A percentile compares a stretch with the other conserved stretches of the same genome.
phyloP scores from a whole-genome alignment of 2,329 filamentous ascomycete genomes.

The Fusarium foetens region DNA sequence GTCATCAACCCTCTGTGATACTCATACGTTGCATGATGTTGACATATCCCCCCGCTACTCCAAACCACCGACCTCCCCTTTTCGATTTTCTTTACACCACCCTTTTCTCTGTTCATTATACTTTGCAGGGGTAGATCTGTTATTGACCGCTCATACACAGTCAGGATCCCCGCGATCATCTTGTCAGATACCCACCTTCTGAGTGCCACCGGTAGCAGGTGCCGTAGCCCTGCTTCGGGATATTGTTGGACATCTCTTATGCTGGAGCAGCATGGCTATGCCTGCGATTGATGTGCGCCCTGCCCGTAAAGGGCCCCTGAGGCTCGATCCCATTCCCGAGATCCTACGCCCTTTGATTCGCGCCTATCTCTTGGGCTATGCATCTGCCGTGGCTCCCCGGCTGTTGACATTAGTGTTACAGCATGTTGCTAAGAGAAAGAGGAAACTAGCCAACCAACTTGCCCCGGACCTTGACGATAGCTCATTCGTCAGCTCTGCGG shows the following conservation, averaged over 20 bases:
- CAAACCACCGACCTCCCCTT: slow-evolving; percentile 18
- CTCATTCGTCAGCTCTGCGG: slow-evolving; percentile 48
- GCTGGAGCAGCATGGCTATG: slow-evolving; percentile 24
- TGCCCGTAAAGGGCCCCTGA: slow-evolving; percentile 35
- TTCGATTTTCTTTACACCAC: slow-evolving; percentile 35
- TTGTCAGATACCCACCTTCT: slow-evolving; percentile 30
- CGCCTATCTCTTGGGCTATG: slow-evolving; percentile 70
- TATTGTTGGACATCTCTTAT: slow-evolving; percentile 22
- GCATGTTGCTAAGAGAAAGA: slow-evolving; percentile 55
- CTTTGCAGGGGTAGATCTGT: slow-evolving; percentile 33
- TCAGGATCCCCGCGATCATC: slow-evolving; percentile 36
- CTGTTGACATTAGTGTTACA: slow-evolving; percentile 65
- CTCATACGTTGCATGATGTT: slow-evolving; percentile 34
- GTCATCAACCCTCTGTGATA: slow-evolving; percentile 16
- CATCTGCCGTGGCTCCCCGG: slow-evolving; percentile 66
- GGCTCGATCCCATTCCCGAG: slow-evolving; percentile 55
- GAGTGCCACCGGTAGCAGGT: slow-evolving; percentile 35
- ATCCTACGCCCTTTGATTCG: slow-evolving; percentile 65
- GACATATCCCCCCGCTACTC: slow-evolving; percentile 27
- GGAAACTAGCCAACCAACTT: slow-evolving; percentile 40
- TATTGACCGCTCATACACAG: slow-evolving; percentile 33
- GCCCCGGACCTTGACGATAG: slow-evolving; percentile 43
- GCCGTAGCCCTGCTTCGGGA: slow-evolving; percentile 35
- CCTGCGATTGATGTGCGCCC: slow-evolving; percentile 25
- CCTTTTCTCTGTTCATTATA: slow-evolving; percentile 21